A percentile compares a stretch with the other conserved stretches of the same genome.
Conservation (phyloP, 2,329 filamentous ascomycete genomes). For the Alternaria incomplexa region DNA sequence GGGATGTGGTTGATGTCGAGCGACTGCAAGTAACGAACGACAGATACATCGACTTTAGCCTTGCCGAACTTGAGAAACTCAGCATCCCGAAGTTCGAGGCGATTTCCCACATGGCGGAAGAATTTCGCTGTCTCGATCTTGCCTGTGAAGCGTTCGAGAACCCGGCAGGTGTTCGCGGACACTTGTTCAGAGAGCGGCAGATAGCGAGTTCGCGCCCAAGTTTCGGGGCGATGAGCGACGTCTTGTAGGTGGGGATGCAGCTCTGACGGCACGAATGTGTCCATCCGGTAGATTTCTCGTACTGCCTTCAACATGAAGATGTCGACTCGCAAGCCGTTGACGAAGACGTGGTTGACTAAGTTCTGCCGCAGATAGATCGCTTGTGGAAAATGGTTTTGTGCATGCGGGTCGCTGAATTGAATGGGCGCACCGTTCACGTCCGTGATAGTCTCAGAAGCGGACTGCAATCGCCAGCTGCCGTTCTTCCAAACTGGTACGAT, state of each 20-base stretch:
- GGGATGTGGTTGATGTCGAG: constrained; percentile 12
- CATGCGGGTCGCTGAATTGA: constrained; percentile 5
- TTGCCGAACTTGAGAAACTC: constrained; percentile 22
- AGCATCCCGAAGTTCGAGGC: constrained; percentile 5
- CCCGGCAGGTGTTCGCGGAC: constrained; percentile 9
- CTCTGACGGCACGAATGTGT: background rate
- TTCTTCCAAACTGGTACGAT: constrained; percentile 4
- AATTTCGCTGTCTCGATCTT: constrained; percentile 17
- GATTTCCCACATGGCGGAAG: background rate
- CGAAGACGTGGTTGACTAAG: constrained; percentile 4
- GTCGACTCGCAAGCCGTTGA: constrained; percentile 13
- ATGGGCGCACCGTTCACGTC: constrained; percentile 20
- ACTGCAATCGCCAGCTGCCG: constrained; percentile 17
- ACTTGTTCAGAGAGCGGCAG: constrained; percentile 3
- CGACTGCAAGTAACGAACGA: constrained; percentile 18
- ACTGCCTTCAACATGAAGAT: constrained; percentile 21
- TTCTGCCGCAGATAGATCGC: constrained; percentile 13
- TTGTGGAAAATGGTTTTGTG: constrained; percentile 5
- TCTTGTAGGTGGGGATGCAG: constrained; percentile 4
- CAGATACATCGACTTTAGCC: constrained; percentile 7
- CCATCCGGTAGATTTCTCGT: background rate
- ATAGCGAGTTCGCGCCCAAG: constrained; percentile 12
- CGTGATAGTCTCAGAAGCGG: constrained; percentile 10
- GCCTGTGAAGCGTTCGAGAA: constrained; percentile 21
- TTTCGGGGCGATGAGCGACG: constrained; percentile 5